Evolutionary conservation across 2,329 filamentous ascomycete species (phyloP), one percentile per base, ranked within the genome.

Genomic region (Clarireedia monteithiana): DNA sequence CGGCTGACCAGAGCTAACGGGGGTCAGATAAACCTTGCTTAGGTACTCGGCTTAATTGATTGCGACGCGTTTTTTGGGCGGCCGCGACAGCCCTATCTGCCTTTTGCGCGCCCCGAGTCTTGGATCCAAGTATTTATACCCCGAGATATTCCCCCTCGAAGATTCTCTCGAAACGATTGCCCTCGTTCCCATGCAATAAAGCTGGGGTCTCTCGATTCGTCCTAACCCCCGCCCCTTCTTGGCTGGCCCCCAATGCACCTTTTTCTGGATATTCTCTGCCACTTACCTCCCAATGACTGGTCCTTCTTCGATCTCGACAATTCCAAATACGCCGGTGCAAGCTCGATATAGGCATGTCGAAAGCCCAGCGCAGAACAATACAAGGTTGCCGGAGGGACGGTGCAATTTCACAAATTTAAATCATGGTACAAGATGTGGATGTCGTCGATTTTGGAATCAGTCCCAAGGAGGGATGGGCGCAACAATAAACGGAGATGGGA

Each of bases 391-490:
- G n/a, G 72, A 67, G 60, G 79, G 79, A 48, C 69, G 73, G 36
- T 82, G 79, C 71, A 77, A 77, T 64, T 78, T 72, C 66, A 75
- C 74, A 62, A 74, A 79, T 59, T 64, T 76, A 58, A 72, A 66
- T 48, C 60, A 66, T 40, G 74, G 76, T 42, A 71, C 73, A 36
- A 67, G 62, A 30, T 82, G 79, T 68, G 77, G 77, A 46, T 82
- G 79, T 67, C 71, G 72, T 57, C 73, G 77, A 52, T 82, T 81
- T 63, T 81, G 77, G 75, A 64, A 66, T 60, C 69, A 74, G 73
- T 66, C 68, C n/a, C 51, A 60, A 48, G 56, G 38, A 14, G 20
- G 17, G 5, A 36, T 36, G n/a, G 10, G n/a, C 46, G 30, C 17
- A 7, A 44, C 44, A 48, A 44, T 38, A 50, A 24, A 49, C 27